A percentile compares a stretch with the other conserved stretches of the same genome.
phyloP scores from a whole-genome alignment of 129 eudicot genomes.

The Pittosporum tobira region DNA sequence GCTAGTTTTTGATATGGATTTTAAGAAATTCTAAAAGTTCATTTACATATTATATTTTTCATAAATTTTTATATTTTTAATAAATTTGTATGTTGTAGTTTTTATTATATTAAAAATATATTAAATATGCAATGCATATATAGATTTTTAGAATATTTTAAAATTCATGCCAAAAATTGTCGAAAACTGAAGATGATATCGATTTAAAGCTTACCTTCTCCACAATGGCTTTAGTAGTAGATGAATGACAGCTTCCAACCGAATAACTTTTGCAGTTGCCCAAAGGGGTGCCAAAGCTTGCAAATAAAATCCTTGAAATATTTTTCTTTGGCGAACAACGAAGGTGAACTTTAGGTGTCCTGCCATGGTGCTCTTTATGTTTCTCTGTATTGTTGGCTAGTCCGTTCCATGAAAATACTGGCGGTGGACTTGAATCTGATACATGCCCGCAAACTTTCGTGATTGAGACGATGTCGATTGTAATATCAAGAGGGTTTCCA shows the following conservation, averaged over 20 bases:
- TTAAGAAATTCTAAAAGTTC: too few relatives aligned
- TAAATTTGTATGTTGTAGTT: too few relatives aligned
- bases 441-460: constrained; percentile 42
- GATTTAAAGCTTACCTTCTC: constrained; percentile 30
- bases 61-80: too few relatives aligned
- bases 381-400: background rate
- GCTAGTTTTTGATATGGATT: too few relatives aligned
- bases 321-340: constrained; percentile 35
- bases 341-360: constrained; percentile 39
- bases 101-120: background rate
- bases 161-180: too few relatives aligned
- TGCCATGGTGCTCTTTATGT: constrained; percentile 12
- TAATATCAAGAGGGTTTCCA: constrained; percentile 44
- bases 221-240: constrained; percentile 31
- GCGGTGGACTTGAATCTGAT: constrained; percentile 31
- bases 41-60: too few relatives aligned
- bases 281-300: constrained; percentile 56
- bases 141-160: too few relatives aligned
- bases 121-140: background rate
- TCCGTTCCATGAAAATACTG: constrained; percentile 21
- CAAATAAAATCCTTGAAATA: constrained; percentile 47
- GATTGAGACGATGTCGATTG: constrained; percentile 48
- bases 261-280: constrained; percentile 48
- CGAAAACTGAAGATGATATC: too few relatives aligned
- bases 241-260: constrained; percentile 48